A percentile compares a stretch with the other conserved stretches of the same genome.
phyloP scores from a whole-genome alignment of 345 rosid species.

The Pseudoturritis turrita region DNA sequence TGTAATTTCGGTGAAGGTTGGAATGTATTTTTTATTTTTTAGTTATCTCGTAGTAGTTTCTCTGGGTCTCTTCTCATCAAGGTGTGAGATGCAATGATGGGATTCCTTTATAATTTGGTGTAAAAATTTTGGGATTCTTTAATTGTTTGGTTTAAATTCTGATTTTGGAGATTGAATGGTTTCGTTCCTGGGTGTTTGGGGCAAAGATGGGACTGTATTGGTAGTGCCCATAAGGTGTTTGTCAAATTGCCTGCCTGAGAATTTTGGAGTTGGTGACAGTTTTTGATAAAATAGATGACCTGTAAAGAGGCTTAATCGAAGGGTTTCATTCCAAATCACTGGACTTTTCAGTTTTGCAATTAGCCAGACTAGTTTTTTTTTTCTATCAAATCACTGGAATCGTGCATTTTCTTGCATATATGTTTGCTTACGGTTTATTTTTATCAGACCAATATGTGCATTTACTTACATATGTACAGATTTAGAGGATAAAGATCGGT shows the following conservation, averaged over 20 bases:
- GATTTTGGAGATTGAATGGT: not conserved
- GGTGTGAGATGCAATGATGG: not conserved
- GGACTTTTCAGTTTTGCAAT: too few relatives aligned
- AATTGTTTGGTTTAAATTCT: not conserved
- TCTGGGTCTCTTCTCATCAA: not conserved
- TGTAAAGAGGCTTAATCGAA: not conserved
- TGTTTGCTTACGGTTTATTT: too few relatives aligned
- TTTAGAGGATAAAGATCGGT: not conserved
- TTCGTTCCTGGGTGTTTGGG: not conserved
- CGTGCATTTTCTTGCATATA: too few relatives aligned
- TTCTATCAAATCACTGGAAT: too few relatives aligned
- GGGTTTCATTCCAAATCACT: not conserved
- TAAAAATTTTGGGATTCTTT: not conserved
- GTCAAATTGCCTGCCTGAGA: slow-evolving; percentile 14
- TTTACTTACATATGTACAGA: slow-evolving; percentile 14
- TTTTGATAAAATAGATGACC: not conserved
- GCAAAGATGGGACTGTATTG: not conserved
- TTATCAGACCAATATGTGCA: not conserved
- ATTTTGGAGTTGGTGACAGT: not conserved
- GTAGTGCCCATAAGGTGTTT: slow-evolving; percentile 25
- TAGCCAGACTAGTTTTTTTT: too few relatives aligned
- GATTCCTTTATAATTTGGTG: not conserved
- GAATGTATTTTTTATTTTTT: not conserved
- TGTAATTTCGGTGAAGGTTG: not conserved
- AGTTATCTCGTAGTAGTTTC: not conserved